phyloP scores from a whole-genome alignment of 768 basidiomycete species.

The Pulveroboletus ravenelii region DNA sequence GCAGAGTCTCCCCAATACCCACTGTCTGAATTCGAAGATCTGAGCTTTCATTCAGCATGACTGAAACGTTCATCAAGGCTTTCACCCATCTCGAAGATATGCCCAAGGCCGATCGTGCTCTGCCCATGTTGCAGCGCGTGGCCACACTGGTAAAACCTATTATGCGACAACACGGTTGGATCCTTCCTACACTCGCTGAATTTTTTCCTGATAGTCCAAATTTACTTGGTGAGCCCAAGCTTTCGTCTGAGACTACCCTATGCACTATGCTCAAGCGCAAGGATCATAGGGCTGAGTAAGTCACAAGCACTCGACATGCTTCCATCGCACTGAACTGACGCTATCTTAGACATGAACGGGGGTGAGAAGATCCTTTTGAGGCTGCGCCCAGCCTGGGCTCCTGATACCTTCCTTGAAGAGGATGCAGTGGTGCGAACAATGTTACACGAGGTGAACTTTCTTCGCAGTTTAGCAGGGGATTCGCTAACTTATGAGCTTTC shows the following conservation, averaged over 20 bases:
- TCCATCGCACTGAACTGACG: slow-evolving; percentile 1
- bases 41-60: slow-evolving; percentile 33
- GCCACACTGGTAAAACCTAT: slow-evolving; percentile 88
- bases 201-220: slow-evolving; percentile 76
- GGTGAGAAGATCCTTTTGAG: slow-evolving; percentile 83
- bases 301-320: not conserved
- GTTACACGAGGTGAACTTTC: slow-evolving; percentile 73
- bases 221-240: slow-evolving; percentile 58
- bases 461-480: no score
- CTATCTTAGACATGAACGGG: slow-evolving; percentile 58
- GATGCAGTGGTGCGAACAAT: slow-evolving; percentile 77
- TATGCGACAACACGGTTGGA: slow-evolving; percentile 84
- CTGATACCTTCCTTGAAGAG: slow-evolving; percentile 69
- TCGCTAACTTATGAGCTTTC: not conserved
- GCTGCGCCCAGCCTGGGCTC: slow-evolving; percentile 64
- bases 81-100: slow-evolving; percentile 68
- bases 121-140: slow-evolving; percentile 61
- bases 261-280: slow-evolving; percentile 6
- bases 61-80: slow-evolving; percentile 56
- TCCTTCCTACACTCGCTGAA: slow-evolving; percentile 73
- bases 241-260: not conserved
- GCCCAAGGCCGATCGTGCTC: slow-evolving; percentile 63
- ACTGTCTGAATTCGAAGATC: not conserved
- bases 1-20: not conserved
- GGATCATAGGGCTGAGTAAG: slow-evolving; percentile 36